These are phyloP conservation scores for Phytopythium ostracodes DNA, from an alignment of 352 stramenopile species.

Conservation along the genomic window DNA sequence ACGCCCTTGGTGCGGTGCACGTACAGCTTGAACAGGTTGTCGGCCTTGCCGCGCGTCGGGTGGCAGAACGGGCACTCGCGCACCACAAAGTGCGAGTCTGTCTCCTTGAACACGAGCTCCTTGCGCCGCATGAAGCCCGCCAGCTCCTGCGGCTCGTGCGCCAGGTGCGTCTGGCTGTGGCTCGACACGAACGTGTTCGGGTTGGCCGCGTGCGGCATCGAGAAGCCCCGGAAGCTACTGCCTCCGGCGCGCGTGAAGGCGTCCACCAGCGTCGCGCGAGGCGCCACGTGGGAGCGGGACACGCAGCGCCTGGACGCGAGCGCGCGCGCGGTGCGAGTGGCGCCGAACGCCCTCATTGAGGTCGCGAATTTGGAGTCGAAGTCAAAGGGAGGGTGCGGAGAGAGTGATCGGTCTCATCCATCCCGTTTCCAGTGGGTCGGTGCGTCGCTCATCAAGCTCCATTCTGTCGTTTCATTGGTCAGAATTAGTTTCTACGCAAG, in stretches of 20 bases:
- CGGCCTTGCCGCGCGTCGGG: conserved; percentile 62
- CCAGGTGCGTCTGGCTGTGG: conserved; percentile 56
- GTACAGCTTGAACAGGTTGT: conserved; percentile 92
- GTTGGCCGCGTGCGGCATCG: conserved; percentile 7
- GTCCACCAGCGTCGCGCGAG: background rate
- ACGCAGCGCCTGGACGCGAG: conserved; percentile 1
- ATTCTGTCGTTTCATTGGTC: background rate
- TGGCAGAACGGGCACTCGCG: conserved; percentile 88
- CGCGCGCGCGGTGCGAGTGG: conserved; percentile 10
- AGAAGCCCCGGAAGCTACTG: conserved; percentile 11
- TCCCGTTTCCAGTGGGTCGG: background rate
- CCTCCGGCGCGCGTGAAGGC: background rate
- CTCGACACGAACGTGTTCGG: conserved; percentile 64
- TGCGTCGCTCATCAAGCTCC: no score
- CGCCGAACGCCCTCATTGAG: conserved; percentile 22
- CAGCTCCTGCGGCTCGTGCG: conserved; percentile 60
- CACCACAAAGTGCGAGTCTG: conserved; percentile 75
- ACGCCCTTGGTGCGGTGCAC: conserved; percentile 83
- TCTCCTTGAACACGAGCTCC: conserved; percentile 53
- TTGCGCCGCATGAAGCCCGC: conserved; percentile 73
- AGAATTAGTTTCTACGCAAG: background rate
- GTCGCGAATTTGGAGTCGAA: background rate
- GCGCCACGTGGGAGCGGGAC: conserved; percentile 1
- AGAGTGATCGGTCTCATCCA: conserved; percentile 1
- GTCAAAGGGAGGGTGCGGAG: background rate